phyloP scores from a whole-genome alignment of 768 basidiomycete species.

The Mycena vulgaris region DNA sequence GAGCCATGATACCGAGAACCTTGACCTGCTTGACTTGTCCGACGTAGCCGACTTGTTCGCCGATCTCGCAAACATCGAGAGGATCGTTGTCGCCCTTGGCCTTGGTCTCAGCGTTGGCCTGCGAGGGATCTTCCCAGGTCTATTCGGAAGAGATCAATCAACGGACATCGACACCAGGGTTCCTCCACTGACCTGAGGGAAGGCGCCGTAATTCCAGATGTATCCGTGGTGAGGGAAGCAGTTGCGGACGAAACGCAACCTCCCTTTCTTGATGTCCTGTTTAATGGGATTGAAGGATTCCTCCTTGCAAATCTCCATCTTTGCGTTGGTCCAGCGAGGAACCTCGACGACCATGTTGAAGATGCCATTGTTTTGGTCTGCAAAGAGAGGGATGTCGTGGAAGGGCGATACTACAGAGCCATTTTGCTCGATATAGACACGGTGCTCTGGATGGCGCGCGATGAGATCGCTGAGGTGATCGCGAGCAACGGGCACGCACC shows the following conservation, averaged over 20 bases:
- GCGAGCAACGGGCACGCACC: constrained; percentile 64
- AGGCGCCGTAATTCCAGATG: constrained; percentile 99
- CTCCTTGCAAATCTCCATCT: constrained; percentile 99
- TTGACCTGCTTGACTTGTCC: constrained; percentile 99
- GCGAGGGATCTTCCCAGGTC: constrained; percentile 98
- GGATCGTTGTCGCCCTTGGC: constrained; percentile 99
- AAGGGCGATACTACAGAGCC: constrained; percentile 87
- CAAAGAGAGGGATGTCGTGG: constrained; percentile 99
- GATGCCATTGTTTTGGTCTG: constrained; percentile 94
- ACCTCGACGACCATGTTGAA: constrained; percentile 99
- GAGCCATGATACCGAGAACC: constrained; percentile 99
- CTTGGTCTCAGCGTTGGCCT: constrained; percentile 95
- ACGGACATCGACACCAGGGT: neutral
- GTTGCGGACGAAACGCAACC: constrained; percentile 97
- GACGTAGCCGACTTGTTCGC: constrained; percentile 96
- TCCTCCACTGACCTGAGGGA: constrained; percentile 86
- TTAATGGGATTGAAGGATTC: constrained; percentile 99
- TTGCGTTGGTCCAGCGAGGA: constrained; percentile 99
- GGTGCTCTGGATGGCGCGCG: constrained; percentile 78
- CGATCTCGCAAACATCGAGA: constrained; percentile 99
- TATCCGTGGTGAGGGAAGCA: constrained; percentile 99
- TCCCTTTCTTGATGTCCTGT: constrained; percentile 98
- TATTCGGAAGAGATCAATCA: constrained; percentile 49
- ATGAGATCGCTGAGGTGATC: constrained; percentile 34
- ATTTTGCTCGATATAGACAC: constrained; percentile 94